Conservation (phyloP, 75 land plant genomes). For the Cunninghamia lanceolata region DNA sequence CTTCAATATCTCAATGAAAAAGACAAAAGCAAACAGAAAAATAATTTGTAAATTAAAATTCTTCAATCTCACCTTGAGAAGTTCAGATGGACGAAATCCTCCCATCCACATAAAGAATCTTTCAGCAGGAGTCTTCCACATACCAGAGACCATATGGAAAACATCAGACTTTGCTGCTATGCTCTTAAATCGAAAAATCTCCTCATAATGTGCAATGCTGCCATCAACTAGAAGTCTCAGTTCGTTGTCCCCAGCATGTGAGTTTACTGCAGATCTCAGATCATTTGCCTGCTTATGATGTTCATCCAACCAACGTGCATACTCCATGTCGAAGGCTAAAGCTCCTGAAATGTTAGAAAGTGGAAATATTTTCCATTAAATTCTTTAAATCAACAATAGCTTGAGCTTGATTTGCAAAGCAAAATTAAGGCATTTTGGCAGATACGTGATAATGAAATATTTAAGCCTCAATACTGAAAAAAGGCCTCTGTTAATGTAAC, state of each 20-base stretch:
- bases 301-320: constrained; percentile 65
- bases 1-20: not conserved
- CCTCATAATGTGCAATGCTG: constrained; percentile 59
- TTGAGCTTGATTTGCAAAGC: not conserved
- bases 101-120: constrained; percentile 73
- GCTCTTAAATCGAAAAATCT: constrained; percentile 57
- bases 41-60: not conserved
- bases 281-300: constrained; percentile 56
- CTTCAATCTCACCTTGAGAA: constrained; percentile 49
- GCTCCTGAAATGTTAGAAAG: constrained; percentile 33
- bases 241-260: constrained; percentile 59
- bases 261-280: constrained; percentile 47
- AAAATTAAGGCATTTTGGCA: not conserved
- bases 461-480: not conserved
- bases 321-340: constrained; percentile 59
- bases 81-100: constrained; percentile 72
- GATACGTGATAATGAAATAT: not conserved
- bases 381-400: not conserved
- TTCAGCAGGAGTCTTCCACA: constrained; percentile 82
- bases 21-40: constrained; percentile 2
- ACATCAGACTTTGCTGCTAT: constrained; percentile 69
- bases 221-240: constrained; percentile 52
- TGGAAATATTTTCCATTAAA: not conserved
- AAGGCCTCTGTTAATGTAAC: not conserved
- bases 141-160: constrained; percentile 65